These are phyloP conservation scores for Mycena olivaceomarginata DNA, from an alignment of 768 basidiomycete species.

Conservation along the genomic window DNA sequence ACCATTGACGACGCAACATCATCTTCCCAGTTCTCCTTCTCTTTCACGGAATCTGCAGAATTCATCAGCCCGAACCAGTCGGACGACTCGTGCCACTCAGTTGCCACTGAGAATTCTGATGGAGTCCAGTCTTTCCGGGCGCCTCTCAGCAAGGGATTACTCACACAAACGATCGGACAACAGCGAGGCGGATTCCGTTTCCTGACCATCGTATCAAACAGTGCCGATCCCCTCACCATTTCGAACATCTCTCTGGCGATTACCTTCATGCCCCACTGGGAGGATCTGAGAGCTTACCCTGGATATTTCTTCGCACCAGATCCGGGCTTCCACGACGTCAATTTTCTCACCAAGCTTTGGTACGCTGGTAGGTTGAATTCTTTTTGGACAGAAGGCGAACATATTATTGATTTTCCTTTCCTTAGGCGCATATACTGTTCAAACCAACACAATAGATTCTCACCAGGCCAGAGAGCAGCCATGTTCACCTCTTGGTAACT, in stretches of 20 bases:
- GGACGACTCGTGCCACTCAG: constrained; percentile 60
- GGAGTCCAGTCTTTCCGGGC: constrained; percentile 57
- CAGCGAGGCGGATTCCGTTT: constrained; percentile 70
- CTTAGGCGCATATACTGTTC: constrained; percentile 68
- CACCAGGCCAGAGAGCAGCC: constrained; percentile 58
- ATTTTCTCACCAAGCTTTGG: constrained; percentile 72
- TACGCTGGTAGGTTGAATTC: constrained; percentile 61
- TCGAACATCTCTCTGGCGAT: constrained; percentile 65
- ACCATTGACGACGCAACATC: constrained; percentile 50
- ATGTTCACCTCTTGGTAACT: constrained; percentile 46
- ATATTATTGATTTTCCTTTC: not conserved
- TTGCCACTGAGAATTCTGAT: constrained; percentile 53
- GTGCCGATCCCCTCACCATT: constrained; percentile 59
- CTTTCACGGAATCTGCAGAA: constrained; percentile 70
- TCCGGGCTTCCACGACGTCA: constrained; percentile 62
- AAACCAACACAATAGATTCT: constrained; percentile 66
- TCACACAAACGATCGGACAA: constrained; percentile 59
- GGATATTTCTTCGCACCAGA: constrained; percentile 69
- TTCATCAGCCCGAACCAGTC: constrained; percentile 67
- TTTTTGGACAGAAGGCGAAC: not conserved
- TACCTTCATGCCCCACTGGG: constrained; percentile 70
- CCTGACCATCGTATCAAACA: constrained; percentile 65
- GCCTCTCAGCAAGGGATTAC: constrained; percentile 51
- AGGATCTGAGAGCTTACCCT: constrained; percentile 65
- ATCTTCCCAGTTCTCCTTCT: constrained; percentile 62